phyloP scores from a whole-genome alignment of 169 alveolate genomes.

The Babesia bigemina region DNA sequence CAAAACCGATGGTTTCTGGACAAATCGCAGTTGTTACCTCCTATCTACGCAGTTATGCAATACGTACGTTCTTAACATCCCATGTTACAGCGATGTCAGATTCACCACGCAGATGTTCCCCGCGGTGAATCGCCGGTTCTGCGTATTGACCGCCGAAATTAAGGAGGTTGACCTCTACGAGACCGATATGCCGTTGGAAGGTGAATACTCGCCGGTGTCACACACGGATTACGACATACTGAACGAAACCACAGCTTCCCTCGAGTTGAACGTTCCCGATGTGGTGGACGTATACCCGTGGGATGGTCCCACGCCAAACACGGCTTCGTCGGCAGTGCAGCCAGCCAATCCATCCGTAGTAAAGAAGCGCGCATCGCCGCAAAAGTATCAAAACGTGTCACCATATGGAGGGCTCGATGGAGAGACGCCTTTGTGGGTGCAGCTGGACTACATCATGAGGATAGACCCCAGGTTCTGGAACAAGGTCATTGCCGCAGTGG shows the following conservation, averaged over 20 bases:
- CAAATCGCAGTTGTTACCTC: not conserved
- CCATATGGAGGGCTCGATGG: not conserved
- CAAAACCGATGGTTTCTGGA: conserved; percentile 37
- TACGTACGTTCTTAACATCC: conserved; percentile 14
- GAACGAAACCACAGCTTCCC: conserved; percentile 8
- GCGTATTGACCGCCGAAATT: conserved; percentile 27
- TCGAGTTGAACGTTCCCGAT: conserved; percentile 25
- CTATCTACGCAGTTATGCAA: conserved; percentile 22
- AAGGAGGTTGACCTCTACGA: conserved; percentile 12
- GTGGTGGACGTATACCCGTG: conserved; percentile 5
- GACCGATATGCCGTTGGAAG: not conserved
- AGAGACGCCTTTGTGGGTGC: conserved; percentile 3
- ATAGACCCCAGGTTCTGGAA: conserved; percentile 2
- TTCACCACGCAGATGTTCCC: not conserved
- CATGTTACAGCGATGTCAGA: not conserved
- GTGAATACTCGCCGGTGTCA: not conserved
- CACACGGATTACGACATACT: not conserved
- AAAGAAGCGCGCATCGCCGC: not conserved
- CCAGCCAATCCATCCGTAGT: not conserved
- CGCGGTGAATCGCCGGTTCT: conserved; percentile 2
- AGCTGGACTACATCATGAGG: conserved; percentile 8
- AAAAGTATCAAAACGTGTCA: too few relatives aligned
- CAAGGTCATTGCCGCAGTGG: conserved; percentile 16
- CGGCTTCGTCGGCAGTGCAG: not conserved
- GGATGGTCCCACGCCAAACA: not conserved